Evolutionary conservation across 179 eudicot genomes (phyloP).

Genomic region (Drosera spatulata): DNA sequence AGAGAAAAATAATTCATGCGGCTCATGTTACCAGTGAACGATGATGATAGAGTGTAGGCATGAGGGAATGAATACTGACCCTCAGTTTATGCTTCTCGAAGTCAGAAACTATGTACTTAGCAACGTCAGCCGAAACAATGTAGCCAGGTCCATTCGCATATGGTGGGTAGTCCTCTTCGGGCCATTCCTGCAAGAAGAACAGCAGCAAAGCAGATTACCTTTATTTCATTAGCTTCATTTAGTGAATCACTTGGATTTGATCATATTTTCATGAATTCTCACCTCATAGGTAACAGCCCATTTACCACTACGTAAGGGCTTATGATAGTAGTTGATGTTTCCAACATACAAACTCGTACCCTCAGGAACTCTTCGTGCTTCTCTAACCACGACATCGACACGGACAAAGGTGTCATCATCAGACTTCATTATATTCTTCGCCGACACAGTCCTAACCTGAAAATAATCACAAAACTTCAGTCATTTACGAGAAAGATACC

Average conservation of each 20-base stretch:
- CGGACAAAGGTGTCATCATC: slow-evolving; percentile 88
- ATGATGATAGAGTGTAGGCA: too few species aligned
- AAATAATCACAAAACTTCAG: slow-evolving; percentile 3
- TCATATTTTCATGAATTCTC: slow-evolving; percentile 9
- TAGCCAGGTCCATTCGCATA: slow-evolving; percentile 94
- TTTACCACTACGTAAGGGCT: slow-evolving; percentile 81
- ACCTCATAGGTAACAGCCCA: slow-evolving; percentile 22
- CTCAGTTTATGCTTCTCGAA: slow-evolving; percentile 64
- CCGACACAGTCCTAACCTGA: slow-evolving; percentile 70
- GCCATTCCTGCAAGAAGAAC: slow-evolving; percentile 53
- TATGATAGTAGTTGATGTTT: slow-evolving; percentile 80
- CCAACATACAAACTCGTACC: slow-evolving; percentile 73
- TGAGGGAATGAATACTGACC: slow-evolving; percentile 18
- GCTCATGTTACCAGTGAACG: too few species aligned
- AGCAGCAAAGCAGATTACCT: too few species aligned
- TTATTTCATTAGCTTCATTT: too few species aligned
- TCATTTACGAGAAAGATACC: too few species aligned
- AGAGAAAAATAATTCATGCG: too few species aligned
- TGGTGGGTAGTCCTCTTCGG: slow-evolving; percentile 79
- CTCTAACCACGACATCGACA: slow-evolving; percentile 57
- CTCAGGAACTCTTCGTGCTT: slow-evolving; percentile 43
- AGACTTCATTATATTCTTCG: slow-evolving; percentile 79
- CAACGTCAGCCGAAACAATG: slow-evolving; percentile 62
- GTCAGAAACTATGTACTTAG: slow-evolving; percentile 42
- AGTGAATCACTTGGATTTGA: too few species aligned